Percentiles rank a stretch among this genome's conserved stretches.
Evolutionary conservation across 116 monocot genomes (phyloP).

Genomic region (Cymodocea nodosa): DNA sequence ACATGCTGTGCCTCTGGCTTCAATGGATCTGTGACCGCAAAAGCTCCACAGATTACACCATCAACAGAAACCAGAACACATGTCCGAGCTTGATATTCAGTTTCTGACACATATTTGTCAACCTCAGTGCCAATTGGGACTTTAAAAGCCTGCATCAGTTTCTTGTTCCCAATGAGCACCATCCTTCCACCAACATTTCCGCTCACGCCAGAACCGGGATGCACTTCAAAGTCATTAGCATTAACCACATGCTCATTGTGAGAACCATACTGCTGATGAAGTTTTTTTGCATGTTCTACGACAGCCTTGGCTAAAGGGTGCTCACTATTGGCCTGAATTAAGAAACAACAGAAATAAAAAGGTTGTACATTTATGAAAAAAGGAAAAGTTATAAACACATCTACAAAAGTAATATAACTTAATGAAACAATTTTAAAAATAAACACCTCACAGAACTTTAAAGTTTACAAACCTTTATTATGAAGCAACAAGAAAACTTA

Average conservation of each 20-base stretch:
- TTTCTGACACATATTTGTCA: constrained; percentile 34
- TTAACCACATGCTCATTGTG: constrained; percentile 16
- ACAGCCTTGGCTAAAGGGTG: constrained; percentile 75
- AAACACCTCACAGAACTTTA: background rate
- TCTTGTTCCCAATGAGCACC: constrained; percentile 70
- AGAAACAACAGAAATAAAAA: background rate
- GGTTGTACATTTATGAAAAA: background rate
- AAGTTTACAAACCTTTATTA: background rate
- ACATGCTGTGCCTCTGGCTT: constrained; percentile 67
- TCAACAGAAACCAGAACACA: constrained; percentile 64
- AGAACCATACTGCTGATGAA: constrained; percentile 40
- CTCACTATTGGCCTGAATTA: constrained; percentile 60
- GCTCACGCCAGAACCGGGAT: constrained; percentile 58
- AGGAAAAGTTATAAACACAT: background rate
- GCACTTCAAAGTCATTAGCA: constrained; percentile 56
- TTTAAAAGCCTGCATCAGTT: constrained; percentile 43
- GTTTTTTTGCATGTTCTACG: constrained; percentile 40
- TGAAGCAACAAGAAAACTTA: background rate
- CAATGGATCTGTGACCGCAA: constrained; percentile 69
- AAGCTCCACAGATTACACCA: constrained; percentile 45
- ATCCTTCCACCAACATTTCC: constrained; percentile 25
- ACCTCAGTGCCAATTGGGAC: constrained; percentile 28
- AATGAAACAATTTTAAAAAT: background rate
- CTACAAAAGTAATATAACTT: background rate
- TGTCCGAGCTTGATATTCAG: constrained; percentile 52